Percentiles rank a stretch among this genome's conserved stretches.
Evolutionary conservation across 768 basidiomycete species (phyloP).

Genomic region (Obba rivulosa): DNA sequence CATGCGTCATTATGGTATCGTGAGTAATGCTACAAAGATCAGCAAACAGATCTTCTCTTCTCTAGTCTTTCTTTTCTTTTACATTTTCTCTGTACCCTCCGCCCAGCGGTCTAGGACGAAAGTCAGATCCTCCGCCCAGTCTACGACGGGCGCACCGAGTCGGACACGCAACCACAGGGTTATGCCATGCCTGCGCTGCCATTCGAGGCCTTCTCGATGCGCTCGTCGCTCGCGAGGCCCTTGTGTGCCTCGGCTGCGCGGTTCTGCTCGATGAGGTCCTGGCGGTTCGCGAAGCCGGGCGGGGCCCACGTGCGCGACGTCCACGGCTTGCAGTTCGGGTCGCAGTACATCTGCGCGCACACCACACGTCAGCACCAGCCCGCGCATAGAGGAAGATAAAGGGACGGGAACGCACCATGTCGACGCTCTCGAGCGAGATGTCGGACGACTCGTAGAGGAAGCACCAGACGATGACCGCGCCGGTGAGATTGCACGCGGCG

Average conservation of each 20-base stretch:
- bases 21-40: no score
- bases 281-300: conserved; percentile 43
- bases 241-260: conserved; percentile 34
- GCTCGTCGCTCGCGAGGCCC: conserved; percentile 18
- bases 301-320: conserved; percentile 56
- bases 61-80: no score
- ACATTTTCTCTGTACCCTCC: no score
- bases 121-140: no score
- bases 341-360: conserved; percentile 49
- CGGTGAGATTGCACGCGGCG: conserved; percentile 58
- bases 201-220: conserved; percentile 8
- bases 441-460: conserved; percentile 74
- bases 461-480: conserved; percentile 57
- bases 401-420: conserved; percentile 35
- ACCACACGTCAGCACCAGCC: conserved; percentile 9
- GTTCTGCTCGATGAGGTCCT: conserved; percentile 38
- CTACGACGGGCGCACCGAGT: no score
- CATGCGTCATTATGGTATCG: no score
- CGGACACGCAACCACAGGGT: no score
- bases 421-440: conserved; percentile 61
- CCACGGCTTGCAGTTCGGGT: conserved; percentile 62
- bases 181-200: no score
- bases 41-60: no score
- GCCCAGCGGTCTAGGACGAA: no score
- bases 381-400: not conserved